Evolutionary conservation across 2,329 filamentous ascomycete species (phyloP).

Genomic region (Aureobasidium sp.): DNA sequence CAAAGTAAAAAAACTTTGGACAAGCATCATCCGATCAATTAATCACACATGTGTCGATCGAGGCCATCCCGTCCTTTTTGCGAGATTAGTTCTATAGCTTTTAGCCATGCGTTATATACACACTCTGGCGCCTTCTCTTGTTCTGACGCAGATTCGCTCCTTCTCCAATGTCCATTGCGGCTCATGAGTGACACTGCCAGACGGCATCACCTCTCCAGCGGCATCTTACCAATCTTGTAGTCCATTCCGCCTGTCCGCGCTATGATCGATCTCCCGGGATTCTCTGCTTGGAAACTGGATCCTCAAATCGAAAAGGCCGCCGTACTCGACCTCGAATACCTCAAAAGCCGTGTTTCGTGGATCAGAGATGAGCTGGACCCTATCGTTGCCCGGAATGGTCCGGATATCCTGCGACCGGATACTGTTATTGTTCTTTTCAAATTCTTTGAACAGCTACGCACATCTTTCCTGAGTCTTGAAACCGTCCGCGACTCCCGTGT

Average conservation of each 20-base stretch:
- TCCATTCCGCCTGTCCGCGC: background rate
- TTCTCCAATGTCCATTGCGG: background rate
- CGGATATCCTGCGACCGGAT: slow-evolving; percentile 36
- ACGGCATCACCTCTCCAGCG: too few relatives aligned
- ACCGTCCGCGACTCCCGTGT: slow-evolving; percentile 39
- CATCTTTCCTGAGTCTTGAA: slow-evolving; percentile 26
- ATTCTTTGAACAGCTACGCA: slow-evolving; percentile 28
- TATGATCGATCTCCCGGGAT: background rate
- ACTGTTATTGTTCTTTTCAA: slow-evolving; percentile 41
- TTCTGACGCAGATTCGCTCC: background rate
- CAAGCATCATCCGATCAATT: background rate
- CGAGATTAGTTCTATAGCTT: slow-evolving; percentile 1
- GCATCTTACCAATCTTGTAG: too few relatives aligned
- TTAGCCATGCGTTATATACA: slow-evolving; percentile 7
- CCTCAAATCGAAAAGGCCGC: background rate
- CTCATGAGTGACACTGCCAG: too few relatives aligned
- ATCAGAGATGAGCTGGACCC: slow-evolving; percentile 44
- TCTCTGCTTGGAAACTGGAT: background rate
- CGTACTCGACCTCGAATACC: slow-evolving; percentile 22
- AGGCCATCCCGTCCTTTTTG: background rate
- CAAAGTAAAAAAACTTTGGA: background rate
- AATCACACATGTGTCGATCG: slow-evolving; percentile 5
- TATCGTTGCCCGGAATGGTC: slow-evolving; percentile 39
- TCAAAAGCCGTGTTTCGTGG: slow-evolving; percentile 36
- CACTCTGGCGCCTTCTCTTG: background rate